These are phyloP conservation scores for Trametes hirsuta DNA, from an alignment of 1,284 basidiomycete genomes.

Conservation along the genomic window DNA sequence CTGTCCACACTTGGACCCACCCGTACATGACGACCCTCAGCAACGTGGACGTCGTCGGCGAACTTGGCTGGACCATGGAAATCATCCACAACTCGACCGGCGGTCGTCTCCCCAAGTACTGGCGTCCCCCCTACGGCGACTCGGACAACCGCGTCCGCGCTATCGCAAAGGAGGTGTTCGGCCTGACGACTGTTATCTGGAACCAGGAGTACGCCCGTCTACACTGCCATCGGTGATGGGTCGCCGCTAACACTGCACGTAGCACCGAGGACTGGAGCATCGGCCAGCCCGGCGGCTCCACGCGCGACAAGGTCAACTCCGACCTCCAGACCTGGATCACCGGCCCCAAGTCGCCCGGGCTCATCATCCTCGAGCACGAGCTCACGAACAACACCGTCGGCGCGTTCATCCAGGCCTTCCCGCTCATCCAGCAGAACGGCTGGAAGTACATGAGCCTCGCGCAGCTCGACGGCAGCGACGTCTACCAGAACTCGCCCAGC, in stretches of 20 bases:
- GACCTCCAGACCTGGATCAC: slow-evolving; percentile 60
- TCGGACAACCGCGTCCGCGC: slow-evolving; percentile 73
- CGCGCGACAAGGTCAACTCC: slow-evolving; percentile 44
- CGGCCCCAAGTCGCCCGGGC: slow-evolving; percentile 70
- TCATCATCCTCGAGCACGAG: slow-evolving; percentile 87
- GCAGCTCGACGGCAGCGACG: slow-evolving; percentile 45
- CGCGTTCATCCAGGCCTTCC: slow-evolving; percentile 73
- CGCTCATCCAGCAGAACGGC: slow-evolving; percentile 61
- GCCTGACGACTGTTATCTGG: slow-evolving; percentile 75
- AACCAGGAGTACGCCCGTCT: slow-evolving; percentile 66
- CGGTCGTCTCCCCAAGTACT: slow-evolving; percentile 71
- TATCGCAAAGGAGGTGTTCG: slow-evolving; percentile 75
- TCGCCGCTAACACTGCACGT: slow-evolving; percentile 1
- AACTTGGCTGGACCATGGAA: slow-evolving; percentile 85
- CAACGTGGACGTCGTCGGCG: slow-evolving; percentile 71
- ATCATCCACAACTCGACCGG: slow-evolving; percentile 83
- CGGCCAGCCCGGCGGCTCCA: slow-evolving; percentile 44
- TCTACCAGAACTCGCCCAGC: slow-evolving; percentile 54
- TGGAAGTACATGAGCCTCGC: slow-evolving; percentile 70
- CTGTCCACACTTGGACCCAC: slow-evolving; percentile 82
- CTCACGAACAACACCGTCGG: slow-evolving; percentile 62
- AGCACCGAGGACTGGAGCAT: slow-evolving; percentile 75
- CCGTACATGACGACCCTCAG: slow-evolving; percentile 80
- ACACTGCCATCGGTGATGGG: background rate
- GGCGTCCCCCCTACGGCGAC: slow-evolving; percentile 83